Evolutionary conservation across 768 basidiomycete species (phyloP), one percentile per base, ranked within the genome.

Genomic region (Trametes maxima): DNA sequence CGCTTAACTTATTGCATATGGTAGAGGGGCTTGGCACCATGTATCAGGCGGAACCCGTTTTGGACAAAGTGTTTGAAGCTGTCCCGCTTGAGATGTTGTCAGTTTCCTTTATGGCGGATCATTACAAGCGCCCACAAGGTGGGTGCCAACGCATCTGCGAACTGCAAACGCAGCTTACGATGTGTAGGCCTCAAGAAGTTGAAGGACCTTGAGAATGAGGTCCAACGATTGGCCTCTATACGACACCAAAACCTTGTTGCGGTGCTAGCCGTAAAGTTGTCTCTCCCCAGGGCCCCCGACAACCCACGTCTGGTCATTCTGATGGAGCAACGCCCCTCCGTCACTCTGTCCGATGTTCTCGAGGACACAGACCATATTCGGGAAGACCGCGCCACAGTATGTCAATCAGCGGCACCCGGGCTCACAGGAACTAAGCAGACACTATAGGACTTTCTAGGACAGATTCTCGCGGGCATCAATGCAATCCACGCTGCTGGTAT

Each of bases 41-140:
- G 0, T 92, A 88, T 73, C 78, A 85, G 56, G 91, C 89, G 0
- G 90, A 92, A 61, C 91, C 92, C 8, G 73, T 93, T 16, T 85
- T 85, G 68, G 89, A 92, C 4, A 61, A 60, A 50, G 52, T 58
- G 60, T 76, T 81, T 59, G 76, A 76, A n/a, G 79, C 80, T 2
- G 73, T 85, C 16, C 84, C 87, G 24, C 77, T 94, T 5, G 90
- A 92, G 66, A 76, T 94, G 11, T 82, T 86, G 66, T 75, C 85
- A 5, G 79, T 91, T 22, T 79, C 79, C 17, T 94, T 94, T 67
- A 78, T 82, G 48, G 81, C 87, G 1, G 77, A 79, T 19, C 92
- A 93, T 68, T 94, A 94, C 68, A 76, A 77, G 0, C 83, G 83
- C 0, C 80, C 69, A 10, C 88, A 89, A 78, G 92, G 88, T 77